Evolutionary conservation across 306 rosid species (phyloP), one percentile per base, ranked within the genome.

Genomic region (Potentilla sterilis): DNA sequence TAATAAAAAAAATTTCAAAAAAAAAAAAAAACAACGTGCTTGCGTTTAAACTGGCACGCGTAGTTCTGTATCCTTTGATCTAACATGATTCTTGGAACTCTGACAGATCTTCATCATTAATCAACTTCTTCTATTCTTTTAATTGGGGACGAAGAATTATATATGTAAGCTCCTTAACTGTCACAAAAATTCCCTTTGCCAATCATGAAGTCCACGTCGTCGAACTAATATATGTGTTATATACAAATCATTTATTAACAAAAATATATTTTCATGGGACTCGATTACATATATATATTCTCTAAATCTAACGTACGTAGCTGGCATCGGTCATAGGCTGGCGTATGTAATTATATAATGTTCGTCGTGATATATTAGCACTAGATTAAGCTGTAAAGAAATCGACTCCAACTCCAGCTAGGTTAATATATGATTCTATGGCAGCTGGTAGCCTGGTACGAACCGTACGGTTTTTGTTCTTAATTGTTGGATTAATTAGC

Each of bases 31-130:
- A 9, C 42, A 34, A 74, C 7, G 55, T 48, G 51, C 65, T 58
- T 48, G 51, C 65, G 47, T 73, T 70, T 70, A 71, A 21, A 65
- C 81, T 77, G 81, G 55, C 78, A 76, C 81, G 78, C 84, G 78
- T 37, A 71, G 52, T 32, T 18, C 47, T 24, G 40, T 32, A 14
- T 52, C 43, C 19, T 7, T 49, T 41, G 68, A 14, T 75, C 58
- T 51, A 41, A 73, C 55, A 15, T 73, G 77, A 58, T 57, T 73
- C 55, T 16, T 16, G 40, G 24, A 9, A 5, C 15, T 9, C 28
- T 7, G 19, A 28, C 34, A 48, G 62, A 47, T 46, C 59, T n/a
- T 55, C 14, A 55, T 55, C 32, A n/a, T 9, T 55, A 6, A n/a
- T 8, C 28, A 0, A 55, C 1, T 1, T 19, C 59, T 69, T 46